Evolutionary conservation across 2,329 filamentous ascomycete genomes (phyloP), one percentile per base, ranked within the genome.

Genomic region (Fusarium brachygibbosum): DNA sequence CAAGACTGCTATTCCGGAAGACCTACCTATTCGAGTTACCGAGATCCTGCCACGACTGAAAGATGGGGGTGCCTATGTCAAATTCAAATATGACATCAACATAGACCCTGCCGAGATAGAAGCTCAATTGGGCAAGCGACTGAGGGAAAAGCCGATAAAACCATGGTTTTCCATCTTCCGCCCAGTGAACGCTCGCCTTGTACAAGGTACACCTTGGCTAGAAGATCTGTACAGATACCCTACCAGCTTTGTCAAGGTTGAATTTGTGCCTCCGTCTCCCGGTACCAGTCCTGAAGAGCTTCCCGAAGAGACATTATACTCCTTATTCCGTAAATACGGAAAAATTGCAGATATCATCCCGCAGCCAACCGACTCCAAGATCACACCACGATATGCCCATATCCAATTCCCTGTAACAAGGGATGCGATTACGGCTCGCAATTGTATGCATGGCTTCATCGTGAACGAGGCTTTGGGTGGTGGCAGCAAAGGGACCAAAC

Each of bases 1-100:
- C 50, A 87, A 85, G 72, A 86, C 86, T 55, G 91, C 90, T 1
- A 87, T 93, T 25, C 91, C 91, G 1, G 78, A 83, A 6, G 84
- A 85, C 12, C 74, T 90, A 3, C 83, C 87, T 2, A 82, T 97
- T 48, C 89, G 90, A 60, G 88, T 97, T 46, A 92, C 90, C 5
- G 91, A 97, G 74, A 90, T 98, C 17, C 79, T 98, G 19, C 94
- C 94, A 1, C 87, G 94, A 5, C 84, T 97, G 29, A 94, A 97
- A 74, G 96, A 99, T 76, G 96, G 96, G 17, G 96, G 96, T 14
- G 93, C 93, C 1, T 98, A 97, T 77, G 90, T 98, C 78, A 98
- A 97, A 78, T 94, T 97, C 76, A 86, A 85, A 17, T 87, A 85
- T 54, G 79, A 82, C 38, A 64, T 78, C 2, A 78, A 77, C 13